Conservation (phyloP, 768 basidiomycete species). For the Lactarius psammicola region DNA sequence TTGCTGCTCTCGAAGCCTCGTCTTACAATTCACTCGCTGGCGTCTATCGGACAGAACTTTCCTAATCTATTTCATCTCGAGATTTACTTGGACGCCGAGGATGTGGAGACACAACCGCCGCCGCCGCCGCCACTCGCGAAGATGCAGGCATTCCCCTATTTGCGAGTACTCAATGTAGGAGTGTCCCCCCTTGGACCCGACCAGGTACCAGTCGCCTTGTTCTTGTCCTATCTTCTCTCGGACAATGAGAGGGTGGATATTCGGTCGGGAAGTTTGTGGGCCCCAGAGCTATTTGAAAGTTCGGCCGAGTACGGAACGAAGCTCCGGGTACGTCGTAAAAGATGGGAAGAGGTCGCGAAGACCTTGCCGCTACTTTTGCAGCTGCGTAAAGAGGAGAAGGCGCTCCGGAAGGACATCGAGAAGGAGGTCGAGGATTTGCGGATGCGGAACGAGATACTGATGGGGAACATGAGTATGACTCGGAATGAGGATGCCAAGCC, state of each 20-base stretch:
- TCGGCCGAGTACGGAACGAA: constrained; percentile 10
- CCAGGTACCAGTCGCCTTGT: constrained; percentile 25
- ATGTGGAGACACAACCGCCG: neutral
- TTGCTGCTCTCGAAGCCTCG: constrained; percentile 19
- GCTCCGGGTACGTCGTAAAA: constrained; percentile 1
- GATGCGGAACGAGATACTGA: constrained; percentile 29
- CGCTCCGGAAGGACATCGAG: constrained; percentile 24
- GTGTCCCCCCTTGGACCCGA: constrained; percentile 25
- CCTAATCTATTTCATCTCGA: constrained; percentile 22
- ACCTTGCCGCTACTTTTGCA: constrained; percentile 26
- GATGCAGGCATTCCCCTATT: constrained; percentile 4
- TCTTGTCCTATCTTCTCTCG: constrained; percentile 27
- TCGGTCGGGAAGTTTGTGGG: constrained; percentile 23
- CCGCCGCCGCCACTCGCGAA: neutral
- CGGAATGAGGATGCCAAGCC: neutral
- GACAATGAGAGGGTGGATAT: constrained; percentile 13
- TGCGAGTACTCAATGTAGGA: constrained; percentile 23
- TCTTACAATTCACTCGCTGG: constrained; percentile 15
- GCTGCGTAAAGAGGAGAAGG: constrained; percentile 25
- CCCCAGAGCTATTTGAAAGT: constrained; percentile 4
- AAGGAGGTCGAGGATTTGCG: constrained; percentile 28
- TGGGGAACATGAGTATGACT: constrained; percentile 15
- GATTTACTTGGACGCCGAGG: constrained; percentile 26
- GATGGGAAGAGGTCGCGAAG: constrained; percentile 25
- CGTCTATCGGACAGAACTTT: constrained; percentile 18